A percentile compares a stretch with the other conserved stretches of the same genome.
These are phyloP conservation scores for Eimeria sp. DNA, from an alignment of 169 alveolate species.

Conservation along the genomic window DNA sequence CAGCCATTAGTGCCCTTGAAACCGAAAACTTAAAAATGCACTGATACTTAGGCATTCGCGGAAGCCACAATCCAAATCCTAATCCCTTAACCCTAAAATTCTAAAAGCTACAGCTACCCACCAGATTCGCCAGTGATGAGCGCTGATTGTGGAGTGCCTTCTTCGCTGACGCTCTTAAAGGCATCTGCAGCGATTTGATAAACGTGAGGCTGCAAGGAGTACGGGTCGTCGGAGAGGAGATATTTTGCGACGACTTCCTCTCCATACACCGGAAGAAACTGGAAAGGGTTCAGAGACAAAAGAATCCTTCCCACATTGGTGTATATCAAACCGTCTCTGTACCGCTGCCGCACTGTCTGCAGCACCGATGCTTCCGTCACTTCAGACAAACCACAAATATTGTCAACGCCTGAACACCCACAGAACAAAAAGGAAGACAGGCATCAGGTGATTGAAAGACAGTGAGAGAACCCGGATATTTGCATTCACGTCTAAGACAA, in stretches of 20 bases:
- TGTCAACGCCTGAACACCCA: conserved; percentile 88
- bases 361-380: conserved; percentile 93
- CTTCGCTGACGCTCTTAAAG: conserved; percentile 90
- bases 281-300: conserved; percentile 94
- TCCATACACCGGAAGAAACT: conserved; percentile 79
- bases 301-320: conserved; percentile 94
- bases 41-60: neutral
- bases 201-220: conserved; percentile 95
- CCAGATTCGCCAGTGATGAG: conserved; percentile 98
- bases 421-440: neutral
- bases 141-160: conserved; percentile 92
- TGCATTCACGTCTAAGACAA: too few relatives aligned
- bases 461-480: too few relatives aligned
- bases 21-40: neutral
- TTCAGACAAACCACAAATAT: conserved; percentile 91
- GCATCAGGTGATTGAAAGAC: too few relatives aligned
- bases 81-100: too few relatives aligned
- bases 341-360: conserved; percentile 91
- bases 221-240: conserved; percentile 8
- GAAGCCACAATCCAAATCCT: neutral
- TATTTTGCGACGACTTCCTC: neutral
- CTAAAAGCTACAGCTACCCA: neutral
- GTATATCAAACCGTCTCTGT: conserved; percentile 88
- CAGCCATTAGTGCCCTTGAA: too few relatives aligned
- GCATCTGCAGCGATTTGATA: conserved; percentile 97